phyloP scores from a whole-genome alignment of 345 rosid species.

The Citrus cavaleriei region DNA sequence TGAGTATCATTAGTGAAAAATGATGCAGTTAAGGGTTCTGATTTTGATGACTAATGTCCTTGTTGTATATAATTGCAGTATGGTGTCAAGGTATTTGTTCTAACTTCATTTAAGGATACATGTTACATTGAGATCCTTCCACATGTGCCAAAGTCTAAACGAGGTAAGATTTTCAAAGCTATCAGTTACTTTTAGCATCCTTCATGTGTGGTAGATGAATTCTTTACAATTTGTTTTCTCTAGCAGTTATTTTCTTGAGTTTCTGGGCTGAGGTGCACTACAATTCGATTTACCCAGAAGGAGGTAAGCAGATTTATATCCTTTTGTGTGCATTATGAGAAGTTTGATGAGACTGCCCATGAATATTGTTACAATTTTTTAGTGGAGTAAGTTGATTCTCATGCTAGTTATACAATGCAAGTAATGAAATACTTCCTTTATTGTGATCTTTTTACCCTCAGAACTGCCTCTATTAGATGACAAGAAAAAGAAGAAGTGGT shows the following conservation, averaged over 20 bases:
- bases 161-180: conserved; percentile 46
- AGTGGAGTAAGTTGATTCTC: no score
- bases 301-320: conserved; percentile 44
- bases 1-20: background rate
- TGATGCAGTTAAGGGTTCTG: background rate
- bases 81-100: conserved; percentile 82
- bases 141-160: conserved; percentile 47
- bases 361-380: background rate
- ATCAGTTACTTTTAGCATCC: background rate
- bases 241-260: conserved; percentile 79
- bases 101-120: conserved; percentile 91
- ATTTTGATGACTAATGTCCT: background rate
- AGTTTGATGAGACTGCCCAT: background rate
- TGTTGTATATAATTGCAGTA: conserved; percentile 44
- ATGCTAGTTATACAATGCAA: no score
- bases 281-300: conserved; percentile 88
- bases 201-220: background rate
- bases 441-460: conserved; percentile 4
- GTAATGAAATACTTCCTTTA: no score
- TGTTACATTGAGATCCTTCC: conserved; percentile 92
- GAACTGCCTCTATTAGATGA: conserved; percentile 30
- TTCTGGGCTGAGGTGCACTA: conserved; percentile 99
- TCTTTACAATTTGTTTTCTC: background rate
- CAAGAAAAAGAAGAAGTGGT: conserved; percentile 49
- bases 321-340: background rate